A percentile compares a stretch with the other conserved stretches of the same genome.
Evolutionary conservation across 1,284 basidiomycete genomes (phyloP).

Genomic region (Afroboletus lepidellus): DNA sequence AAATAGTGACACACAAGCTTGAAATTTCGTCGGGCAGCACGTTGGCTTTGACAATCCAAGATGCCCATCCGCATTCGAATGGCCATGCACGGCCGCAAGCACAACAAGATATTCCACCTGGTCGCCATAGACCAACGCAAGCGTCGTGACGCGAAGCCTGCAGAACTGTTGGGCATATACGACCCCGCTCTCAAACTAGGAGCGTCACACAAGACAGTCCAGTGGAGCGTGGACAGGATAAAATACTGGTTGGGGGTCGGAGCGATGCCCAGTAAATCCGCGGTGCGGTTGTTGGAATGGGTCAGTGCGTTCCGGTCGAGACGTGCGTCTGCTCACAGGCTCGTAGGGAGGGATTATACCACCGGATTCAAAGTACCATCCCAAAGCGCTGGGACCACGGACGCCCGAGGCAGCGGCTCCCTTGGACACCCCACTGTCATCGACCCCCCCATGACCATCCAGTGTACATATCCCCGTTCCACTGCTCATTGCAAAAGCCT

Average conservation of each 20-base stretch:
- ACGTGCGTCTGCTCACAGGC: constrained; percentile 31
- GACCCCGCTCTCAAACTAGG: constrained; percentile 57
- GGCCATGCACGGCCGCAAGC: constrained; percentile 78
- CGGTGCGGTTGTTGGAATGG: constrained; percentile 75
- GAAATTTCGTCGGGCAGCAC: neutral
- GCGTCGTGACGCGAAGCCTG: constrained; percentile 84
- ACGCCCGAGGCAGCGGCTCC: neutral
- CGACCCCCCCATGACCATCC: constrained; percentile 10
- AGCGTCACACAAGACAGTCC: constrained; percentile 65
- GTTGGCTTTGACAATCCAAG: constrained; percentile 4
- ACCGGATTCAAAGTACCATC: constrained; percentile 52
- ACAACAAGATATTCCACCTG: constrained; percentile 84
- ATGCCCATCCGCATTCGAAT: constrained; percentile 89
- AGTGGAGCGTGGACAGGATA: constrained; percentile 91
- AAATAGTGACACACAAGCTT: constrained; percentile 29
- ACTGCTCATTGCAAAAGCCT: constrained; percentile 10
- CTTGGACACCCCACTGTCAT: constrained; percentile 1
- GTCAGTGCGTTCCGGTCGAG: constrained; percentile 48
- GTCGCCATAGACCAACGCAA: constrained; percentile 81
- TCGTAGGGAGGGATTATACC: constrained; percentile 44
- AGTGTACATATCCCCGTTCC: constrained; percentile 2
- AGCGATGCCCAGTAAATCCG: constrained; percentile 79
- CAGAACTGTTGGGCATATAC: constrained; percentile 88
- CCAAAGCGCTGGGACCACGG: constrained; percentile 32
- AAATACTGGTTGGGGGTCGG: constrained; percentile 87